Evolutionary conservation across 163 green algal genomes (phyloP).

Genomic region (Coccomyxa subellipsoidea): DNA sequence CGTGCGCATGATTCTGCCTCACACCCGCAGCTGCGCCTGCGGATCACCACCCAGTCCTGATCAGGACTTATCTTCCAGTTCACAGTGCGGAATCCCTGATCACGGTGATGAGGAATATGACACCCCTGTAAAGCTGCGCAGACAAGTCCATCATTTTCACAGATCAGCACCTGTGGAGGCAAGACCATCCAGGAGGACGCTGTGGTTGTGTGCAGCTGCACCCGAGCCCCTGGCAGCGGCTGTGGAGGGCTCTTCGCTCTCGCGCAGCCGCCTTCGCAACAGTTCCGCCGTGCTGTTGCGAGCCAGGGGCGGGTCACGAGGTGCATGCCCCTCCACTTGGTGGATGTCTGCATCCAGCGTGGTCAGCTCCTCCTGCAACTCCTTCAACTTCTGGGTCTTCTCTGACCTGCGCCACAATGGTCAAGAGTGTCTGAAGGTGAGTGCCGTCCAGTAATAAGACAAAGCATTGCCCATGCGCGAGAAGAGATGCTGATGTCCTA

Average conservation of each 20-base stretch:
- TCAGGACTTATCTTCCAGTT: no score
- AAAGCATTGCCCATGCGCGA: no score
- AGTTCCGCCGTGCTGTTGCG: not conserved
- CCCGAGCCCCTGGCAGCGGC: not conserved
- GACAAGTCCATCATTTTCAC: no score
- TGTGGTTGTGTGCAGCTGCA: not conserved
- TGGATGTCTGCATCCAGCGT: conserved; percentile 50
- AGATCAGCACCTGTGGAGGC: not conserved
- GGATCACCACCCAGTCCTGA: no score
- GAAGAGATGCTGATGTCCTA: no score
- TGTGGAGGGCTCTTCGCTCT: not conserved
- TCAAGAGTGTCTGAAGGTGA: no score
- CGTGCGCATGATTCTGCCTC: not conserved
- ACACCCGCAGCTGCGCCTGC: not conserved
- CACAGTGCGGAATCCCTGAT: no score
- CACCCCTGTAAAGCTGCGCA: no score
- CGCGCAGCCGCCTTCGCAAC: not conserved
- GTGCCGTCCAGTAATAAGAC: no score
- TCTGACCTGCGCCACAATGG: conserved; percentile 37
- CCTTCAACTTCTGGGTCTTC: conserved; percentile 48
- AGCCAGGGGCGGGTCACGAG: not conserved
- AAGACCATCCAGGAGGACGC: not conserved
- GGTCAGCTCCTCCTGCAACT: conserved; percentile 47
- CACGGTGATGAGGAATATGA: no score
- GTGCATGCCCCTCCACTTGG: conserved; percentile 6